A percentile compares a stretch with the other conserved stretches of the same genome.
These are phyloP conservation scores for Blastobotrys robertii DNA, from an alignment of 805 yeast genomes.

Conservation along the genomic window DNA sequence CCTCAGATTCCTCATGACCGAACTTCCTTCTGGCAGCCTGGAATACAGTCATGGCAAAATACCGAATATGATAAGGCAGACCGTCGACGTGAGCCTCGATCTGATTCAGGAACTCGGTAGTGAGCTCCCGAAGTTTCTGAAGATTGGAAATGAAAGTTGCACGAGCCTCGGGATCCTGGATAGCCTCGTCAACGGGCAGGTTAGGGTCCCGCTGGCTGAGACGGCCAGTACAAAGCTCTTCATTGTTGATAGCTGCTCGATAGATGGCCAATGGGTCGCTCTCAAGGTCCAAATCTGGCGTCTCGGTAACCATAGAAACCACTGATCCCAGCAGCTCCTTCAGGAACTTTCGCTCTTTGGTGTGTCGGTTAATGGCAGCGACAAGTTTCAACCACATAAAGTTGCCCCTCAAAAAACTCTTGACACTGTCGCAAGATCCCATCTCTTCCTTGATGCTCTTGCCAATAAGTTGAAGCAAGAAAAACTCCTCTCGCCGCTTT, in stretches of 20 bases:
- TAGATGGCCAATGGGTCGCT: slow-evolving; percentile 55
- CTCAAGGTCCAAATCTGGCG: slow-evolving; percentile 48
- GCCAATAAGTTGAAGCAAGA: slow-evolving; percentile 49
- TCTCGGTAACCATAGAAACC: slow-evolving; percentile 20
- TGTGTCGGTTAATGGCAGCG: slow-evolving; percentile 30
- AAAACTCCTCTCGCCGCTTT: slow-evolving; percentile 60
- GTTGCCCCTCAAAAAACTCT: slow-evolving; percentile 19
- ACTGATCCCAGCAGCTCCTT: slow-evolving; percentile 31
- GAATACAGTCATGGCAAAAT: slow-evolving; percentile 39
- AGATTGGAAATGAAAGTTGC: slow-evolving; percentile 61
- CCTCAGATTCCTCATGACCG: slow-evolving; percentile 31
- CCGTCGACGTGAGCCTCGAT: slow-evolving; percentile 35
- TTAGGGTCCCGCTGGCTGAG: slow-evolving; percentile 31
- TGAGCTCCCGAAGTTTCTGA: slow-evolving; percentile 60
- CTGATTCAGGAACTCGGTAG: slow-evolving; percentile 49
- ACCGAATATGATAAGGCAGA: slow-evolving; percentile 49
- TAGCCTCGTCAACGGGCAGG: slow-evolving; percentile 55
- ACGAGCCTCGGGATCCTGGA: slow-evolving; percentile 69
- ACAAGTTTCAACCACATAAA: slow-evolving; percentile 38
- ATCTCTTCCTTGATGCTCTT: slow-evolving; percentile 22
- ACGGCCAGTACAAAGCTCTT: slow-evolving; percentile 25
- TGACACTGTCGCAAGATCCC: slow-evolving; percentile 10
- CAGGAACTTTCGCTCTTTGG: slow-evolving; percentile 27
- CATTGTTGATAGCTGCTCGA: slow-evolving; percentile 23
- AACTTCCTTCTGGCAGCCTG: slow-evolving; percentile 7